Evolutionary conservation across 2,329 filamentous ascomycete species (phyloP), one percentile per base, ranked within the genome.

Genomic region (Penicillium sumatraense): DNA sequence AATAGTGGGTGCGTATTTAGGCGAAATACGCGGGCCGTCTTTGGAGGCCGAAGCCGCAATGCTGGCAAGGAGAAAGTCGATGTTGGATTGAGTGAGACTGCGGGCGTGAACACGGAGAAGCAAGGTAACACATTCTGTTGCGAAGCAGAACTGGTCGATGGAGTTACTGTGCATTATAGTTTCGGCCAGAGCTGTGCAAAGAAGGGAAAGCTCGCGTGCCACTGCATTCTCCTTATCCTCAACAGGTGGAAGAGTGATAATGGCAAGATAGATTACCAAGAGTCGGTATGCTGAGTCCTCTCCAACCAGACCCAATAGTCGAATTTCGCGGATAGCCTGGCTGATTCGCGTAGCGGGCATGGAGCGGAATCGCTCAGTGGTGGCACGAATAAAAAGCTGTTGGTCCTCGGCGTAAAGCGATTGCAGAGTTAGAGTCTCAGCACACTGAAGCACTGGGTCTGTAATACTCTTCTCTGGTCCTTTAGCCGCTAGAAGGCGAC

Each of bases 11-110:
- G 74, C 68, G 46, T 65, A 72, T 29, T 69, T 58, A 4, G 64
- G 56, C 27, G 62, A 59, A 56, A 75, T 72, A 13, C 56, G 63
- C 4, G 72, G 73, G 2, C 72, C 72, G 5, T 61, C 61, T 13
- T 68, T 68, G 7, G 75, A 77, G 31, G 72, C 67, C 24, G 70
- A 63, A 6, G 68, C 63, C 11, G 72, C 67, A 42, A 80, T 69
- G 3, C 72, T 67, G 5, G 71, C 62, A 23, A 81, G 67, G 11
- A 78, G 60, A 41, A 64, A 70, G 56, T 81, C 79, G 26, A 80
- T 70, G 53, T 79, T 77, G 68, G 72, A 75, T 57, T 81, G 78
- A 11, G 72, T 72, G 20, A 80, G 68, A 18, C 71, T 71, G 36
- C 70, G 71, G 20, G 76, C 69, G 51, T 79, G 75, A 8, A 60